Conservation (phyloP, 164 flowering plant genomes). For the Akebia trifoliata region DNA sequence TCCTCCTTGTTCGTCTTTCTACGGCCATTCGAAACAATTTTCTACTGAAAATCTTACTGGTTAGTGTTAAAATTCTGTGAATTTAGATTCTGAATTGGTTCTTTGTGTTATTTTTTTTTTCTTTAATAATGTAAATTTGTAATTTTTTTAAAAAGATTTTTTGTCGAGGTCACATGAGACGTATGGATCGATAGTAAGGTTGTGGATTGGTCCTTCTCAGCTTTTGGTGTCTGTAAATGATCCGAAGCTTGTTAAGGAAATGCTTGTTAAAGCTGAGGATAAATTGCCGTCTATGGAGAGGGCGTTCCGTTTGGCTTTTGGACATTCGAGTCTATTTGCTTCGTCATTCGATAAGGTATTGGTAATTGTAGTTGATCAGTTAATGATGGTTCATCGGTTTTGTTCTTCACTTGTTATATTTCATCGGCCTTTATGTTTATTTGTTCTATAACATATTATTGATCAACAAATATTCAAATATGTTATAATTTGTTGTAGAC, state of each 20-base stretch:
- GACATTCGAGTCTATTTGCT: conserved; percentile 48
- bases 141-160: conserved; percentile 27
- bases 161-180: conserved; percentile 38
- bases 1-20: conserved; percentile 48
- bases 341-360: conserved; percentile 51
- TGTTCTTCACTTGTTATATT: no score
- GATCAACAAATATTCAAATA: no score
- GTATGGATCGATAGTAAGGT: conserved; percentile 60
- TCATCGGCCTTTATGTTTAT: no score
- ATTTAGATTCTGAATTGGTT: neutral
- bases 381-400: no score
- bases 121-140: no score
- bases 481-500: no score
- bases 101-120: neutral
- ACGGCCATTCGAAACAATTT: conserved; percentile 38
- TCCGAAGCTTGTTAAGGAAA: conserved; percentile 44
- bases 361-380: neutral
- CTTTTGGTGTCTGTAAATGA: conserved; percentile 59
- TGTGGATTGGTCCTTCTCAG: conserved; percentile 65
- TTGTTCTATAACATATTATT: no score
- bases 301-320: conserved; percentile 56
- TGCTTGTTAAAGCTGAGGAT: conserved; percentile 58
- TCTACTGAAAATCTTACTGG: conserved; percentile 19
- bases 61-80: conserved; percentile 2
- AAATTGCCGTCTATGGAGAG: conserved; percentile 54